These are phyloP conservation scores for Mortierella sp. DNA, from an alignment of 371 early-diverging fungal species.

Conservation along the genomic window DNA sequence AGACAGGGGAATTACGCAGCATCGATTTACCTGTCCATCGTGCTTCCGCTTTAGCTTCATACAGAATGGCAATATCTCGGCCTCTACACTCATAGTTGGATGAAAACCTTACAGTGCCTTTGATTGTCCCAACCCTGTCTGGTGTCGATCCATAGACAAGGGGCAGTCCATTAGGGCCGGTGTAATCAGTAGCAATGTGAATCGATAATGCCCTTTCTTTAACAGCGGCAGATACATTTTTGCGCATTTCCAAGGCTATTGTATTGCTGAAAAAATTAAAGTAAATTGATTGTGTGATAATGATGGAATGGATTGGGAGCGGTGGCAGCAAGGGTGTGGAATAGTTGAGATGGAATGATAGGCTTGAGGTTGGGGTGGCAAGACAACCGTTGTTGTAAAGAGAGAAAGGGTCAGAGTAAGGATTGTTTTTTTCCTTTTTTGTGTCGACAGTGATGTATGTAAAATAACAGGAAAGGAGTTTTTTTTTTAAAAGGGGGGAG, in stretches of 20 bases:
- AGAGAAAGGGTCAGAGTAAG: background rate
- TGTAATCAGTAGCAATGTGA: slow-evolving; percentile 43
- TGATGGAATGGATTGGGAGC: no score
- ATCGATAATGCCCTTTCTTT: slow-evolving; percentile 39
- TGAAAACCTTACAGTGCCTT: slow-evolving; percentile 42
- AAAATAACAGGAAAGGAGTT: background rate
- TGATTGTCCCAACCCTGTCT: slow-evolving; percentile 34
- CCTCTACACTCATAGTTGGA: slow-evolving; percentile 47
- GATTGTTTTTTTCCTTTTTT: background rate
- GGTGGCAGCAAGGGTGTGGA: no score
- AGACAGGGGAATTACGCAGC: background rate
- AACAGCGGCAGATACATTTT: background rate
- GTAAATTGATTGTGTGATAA: no score
- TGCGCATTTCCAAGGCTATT: slow-evolving; percentile 2
- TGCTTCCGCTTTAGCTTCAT: slow-evolving; percentile 49
- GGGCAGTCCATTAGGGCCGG: slow-evolving; percentile 46
- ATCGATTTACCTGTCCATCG: slow-evolving; percentile 40
- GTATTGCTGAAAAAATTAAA: background rate
- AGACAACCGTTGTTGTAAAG: no score
- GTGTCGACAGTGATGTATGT: background rate
- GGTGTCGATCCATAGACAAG: slow-evolving; percentile 52
- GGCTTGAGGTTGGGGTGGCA: background rate
- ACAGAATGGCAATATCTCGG: slow-evolving; percentile 44
- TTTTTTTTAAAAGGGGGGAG: background rate
- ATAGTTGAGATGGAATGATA: no score